phyloP scores from a whole-genome alignment of 306 rosid genomes.

The Dalbergia cochinchinensis region DNA sequence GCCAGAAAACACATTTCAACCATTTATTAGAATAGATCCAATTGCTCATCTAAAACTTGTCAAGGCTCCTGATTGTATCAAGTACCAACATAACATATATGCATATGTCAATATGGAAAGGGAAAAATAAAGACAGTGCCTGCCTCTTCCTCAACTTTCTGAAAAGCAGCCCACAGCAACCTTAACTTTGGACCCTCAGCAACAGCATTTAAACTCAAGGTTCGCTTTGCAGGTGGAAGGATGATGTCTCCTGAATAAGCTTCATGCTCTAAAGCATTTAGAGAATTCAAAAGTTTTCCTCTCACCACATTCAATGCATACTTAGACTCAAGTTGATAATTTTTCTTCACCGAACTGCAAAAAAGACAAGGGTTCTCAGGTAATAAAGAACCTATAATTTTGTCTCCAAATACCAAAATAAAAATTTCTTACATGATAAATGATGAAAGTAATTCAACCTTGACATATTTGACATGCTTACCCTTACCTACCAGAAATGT shows the following conservation, averaged over 20 bases:
- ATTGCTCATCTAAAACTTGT: conserved; percentile 33
- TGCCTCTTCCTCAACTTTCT: conserved; percentile 85
- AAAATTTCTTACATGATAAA: conserved; percentile 23
- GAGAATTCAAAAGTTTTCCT: conserved; percentile 74
- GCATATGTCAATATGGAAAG: conserved; percentile 38
- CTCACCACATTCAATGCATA: conserved; percentile 70
- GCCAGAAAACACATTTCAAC: conserved; percentile 29
- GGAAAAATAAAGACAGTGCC: conserved; percentile 53
- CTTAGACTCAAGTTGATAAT: conserved; percentile 59
- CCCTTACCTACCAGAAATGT: conserved; percentile 98
- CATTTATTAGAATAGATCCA: conserved; percentile 18
- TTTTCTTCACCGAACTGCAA: conserved; percentile 65
- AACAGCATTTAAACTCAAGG: conserved; percentile 85
- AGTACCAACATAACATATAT: conserved; percentile 25
- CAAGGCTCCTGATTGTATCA: conserved; percentile 31
- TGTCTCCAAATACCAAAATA: conserved; percentile 18
- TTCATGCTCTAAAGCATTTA: conserved; percentile 70
- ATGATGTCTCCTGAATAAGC: conserved; percentile 58
- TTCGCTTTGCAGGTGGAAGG: conserved; percentile 59
- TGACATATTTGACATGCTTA: conserved; percentile 59
- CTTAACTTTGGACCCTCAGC: conserved; percentile 87
- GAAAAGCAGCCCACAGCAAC: conserved; percentile 87
- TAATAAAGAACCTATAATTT: conserved; percentile 46
- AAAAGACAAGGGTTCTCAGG: conserved; percentile 33
- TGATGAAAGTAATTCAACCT: conserved; percentile 47